These are phyloP conservation scores for Bruguiera parviflora DNA, from an alignment of 345 rosid genomes.

Conservation along the genomic window DNA sequence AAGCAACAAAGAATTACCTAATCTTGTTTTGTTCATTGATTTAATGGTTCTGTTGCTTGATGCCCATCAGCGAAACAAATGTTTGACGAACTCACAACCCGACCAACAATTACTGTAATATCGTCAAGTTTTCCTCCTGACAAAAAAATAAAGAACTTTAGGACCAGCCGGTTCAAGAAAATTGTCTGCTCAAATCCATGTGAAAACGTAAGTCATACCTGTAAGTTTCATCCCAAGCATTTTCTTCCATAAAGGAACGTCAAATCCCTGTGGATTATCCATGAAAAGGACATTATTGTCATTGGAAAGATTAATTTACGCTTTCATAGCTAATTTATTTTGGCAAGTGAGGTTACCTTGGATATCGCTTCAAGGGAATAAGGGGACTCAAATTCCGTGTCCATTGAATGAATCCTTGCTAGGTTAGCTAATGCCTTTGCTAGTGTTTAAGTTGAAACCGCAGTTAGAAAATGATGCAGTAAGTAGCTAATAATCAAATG, in stretches of 20 bases:
- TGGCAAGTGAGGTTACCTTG: constrained; percentile 39
- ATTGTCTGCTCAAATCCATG: no score
- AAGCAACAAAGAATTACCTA: background rate
- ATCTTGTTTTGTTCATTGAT: background rate
- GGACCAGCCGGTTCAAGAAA: constrained; percentile 7
- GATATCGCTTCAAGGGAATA: constrained; percentile 76
- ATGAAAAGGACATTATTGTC: background rate
- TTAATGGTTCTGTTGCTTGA: background rate
- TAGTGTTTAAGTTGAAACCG: constrained; percentile 33
- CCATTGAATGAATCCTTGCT: constrained; percentile 60
- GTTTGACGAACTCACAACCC: constrained; percentile 35
- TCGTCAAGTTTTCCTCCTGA: constrained; percentile 93
- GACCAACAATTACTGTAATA: constrained; percentile 72
- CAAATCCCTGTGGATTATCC: constrained; percentile 52
- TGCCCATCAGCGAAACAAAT: constrained; percentile 2
- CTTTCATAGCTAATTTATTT: background rate
- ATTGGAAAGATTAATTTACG: background rate
- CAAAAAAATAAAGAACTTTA: constrained; percentile 5
- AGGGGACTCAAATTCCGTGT: constrained; percentile 73
- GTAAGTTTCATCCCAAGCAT: constrained; percentile 72
- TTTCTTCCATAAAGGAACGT: constrained; percentile 86
- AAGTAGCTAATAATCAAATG: background rate
- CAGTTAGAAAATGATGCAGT: constrained; percentile 12
- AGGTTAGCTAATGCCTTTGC: constrained; percentile 81
- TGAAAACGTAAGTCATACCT: constrained; percentile 30